Evolutionary conservation across 1,284 basidiomycete genomes (phyloP), one percentile per base, ranked within the genome.

Genomic region (Singerocomus inundabilis): DNA sequence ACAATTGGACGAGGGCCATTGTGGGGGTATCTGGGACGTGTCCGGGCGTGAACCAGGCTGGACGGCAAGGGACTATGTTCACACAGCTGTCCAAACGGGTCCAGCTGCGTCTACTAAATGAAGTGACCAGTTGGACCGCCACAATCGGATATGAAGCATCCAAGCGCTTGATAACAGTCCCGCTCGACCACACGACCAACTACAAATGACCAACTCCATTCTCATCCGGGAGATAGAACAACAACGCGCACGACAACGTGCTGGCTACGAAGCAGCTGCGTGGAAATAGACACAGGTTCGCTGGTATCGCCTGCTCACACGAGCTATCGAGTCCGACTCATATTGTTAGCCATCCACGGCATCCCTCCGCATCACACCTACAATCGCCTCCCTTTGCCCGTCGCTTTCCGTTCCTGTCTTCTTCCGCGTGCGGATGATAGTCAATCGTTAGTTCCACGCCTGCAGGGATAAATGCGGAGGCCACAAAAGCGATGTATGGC

Each of bases 361-460:
- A 67, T 5, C 6, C 37, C 5, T 26, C 30, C 15, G 67, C 47
- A 2, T 32, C 52, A 41, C 64, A 67, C 25, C 12, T 49, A 38
- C 64, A 67, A 5, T 49, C 46, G 4, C 41, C 49, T 24, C 57
- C 61, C 12, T 33, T 60, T 12, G 49, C 60, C 6, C 51, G 39
- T 13, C 45, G 46, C 26, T 68, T 67, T 18, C 53, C 53, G 38
- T 69, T 69, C 40, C 24, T 53, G 32, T 65, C 51, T 31, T 48
- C 54, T 25, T 61, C 67, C 7, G 65, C 64, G 21, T 58, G 61
- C 16, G 85, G 82, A 54, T 80, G 70, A 55, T 87, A 87, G 60
- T 87, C 82, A 25, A 86, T 75, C 0, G 79, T 81, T 4, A 86
- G 73, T 53, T 88, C 85, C 4, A 72, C 76, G 30, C 70, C 63